Evolutionary conservation across 306 rosid genomes (phyloP).

Genomic region (Sindora glabra): DNA sequence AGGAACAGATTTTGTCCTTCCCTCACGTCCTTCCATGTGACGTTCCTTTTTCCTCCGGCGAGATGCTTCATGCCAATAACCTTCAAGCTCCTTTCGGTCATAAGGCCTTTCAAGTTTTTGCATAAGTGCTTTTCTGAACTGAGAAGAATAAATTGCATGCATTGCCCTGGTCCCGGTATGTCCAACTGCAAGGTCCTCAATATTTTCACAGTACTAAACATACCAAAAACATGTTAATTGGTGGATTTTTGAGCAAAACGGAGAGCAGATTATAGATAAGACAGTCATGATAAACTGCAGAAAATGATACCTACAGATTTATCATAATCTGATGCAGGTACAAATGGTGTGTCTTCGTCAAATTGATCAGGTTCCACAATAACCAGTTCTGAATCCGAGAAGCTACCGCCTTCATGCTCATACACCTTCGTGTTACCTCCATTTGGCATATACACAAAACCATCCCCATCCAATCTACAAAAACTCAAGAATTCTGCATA

Average conservation of each 20-base stretch:
- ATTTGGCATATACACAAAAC: not conserved
- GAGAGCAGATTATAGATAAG: not conserved
- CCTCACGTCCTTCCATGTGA: conserved; percentile 24
- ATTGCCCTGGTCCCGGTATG: conserved; percentile 4
- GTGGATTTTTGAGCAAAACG: not conserved
- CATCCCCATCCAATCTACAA: not conserved
- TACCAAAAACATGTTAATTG: not conserved
- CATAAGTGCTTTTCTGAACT: conserved; percentile 47
- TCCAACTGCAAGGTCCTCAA: conserved; percentile 16
- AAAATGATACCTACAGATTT: conserved; percentile 30
- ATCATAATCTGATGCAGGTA: conserved; percentile 8
- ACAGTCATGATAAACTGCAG: not conserved
- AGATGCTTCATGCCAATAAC: conserved; percentile 1
- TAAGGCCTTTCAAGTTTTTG: conserved; percentile 50
- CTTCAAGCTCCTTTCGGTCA: conserved; percentile 23
- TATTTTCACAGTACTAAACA: conserved; percentile 23
- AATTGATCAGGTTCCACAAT: conserved; percentile 23
- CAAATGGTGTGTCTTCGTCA: conserved; percentile 22
- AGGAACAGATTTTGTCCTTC: conserved; percentile 16
- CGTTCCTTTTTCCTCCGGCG: conserved; percentile 7
- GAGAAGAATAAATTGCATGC: conserved; percentile 5
- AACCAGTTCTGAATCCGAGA: conserved; percentile 32
- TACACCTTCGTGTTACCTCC: conserved; percentile 1
- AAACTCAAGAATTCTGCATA: conserved; percentile 22
- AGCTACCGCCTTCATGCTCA: conserved; percentile 10